Base-by-base conservation (phyloP, 192 early-diverging fungal species). In the Coemansia biformis region DNA sequence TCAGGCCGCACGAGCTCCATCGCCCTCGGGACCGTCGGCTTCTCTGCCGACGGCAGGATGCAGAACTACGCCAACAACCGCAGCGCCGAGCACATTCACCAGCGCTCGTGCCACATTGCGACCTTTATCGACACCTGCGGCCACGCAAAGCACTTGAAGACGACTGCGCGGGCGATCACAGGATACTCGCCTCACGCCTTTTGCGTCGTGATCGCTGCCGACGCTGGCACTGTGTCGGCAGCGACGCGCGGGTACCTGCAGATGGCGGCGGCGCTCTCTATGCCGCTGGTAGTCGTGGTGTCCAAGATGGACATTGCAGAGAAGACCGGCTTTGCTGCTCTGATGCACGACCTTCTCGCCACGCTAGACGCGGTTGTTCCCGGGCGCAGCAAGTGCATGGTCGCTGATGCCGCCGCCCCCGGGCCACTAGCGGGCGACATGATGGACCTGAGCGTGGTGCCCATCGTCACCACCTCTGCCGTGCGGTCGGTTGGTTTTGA, bases 1-100 rank as follows among this genome's bases (percentile, higher is more conserved):
- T 78, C 84, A 13, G 93, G 93, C n/a, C 66, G 88, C 12, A 96
- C 91, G n/a, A 89, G 86, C 16, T 90, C 88, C 16, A 86, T 96
- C 19, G 78, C 88, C 0, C 81, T 86, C 42, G 90, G 90, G 46
- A 85, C 90, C 41, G 78, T 96, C 54, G 91, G 93, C 1, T 96
- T 89, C 65, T 80, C 78, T 24, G 76, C 78, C 8, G 76, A 72
- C 6, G 90, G 86, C 11, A 50, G 70, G 16, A 62, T 87, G 29
- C 68, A 93, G 38, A 93, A 87, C 68, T 90, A 89, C 47, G 83
- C 79, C 52, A 69, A 81, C 66, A 70, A 80, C 12, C 88, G 85
- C 86, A 68, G 56, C n/a, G 72, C 64, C 12, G 90, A 92, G 58
- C 85, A 93, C 31, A 86, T 96, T 17, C 87, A 82, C 53, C 72